Evolutionary conservation across 331 rosid species (phyloP).

Genomic region (Malus hybrid): DNA sequence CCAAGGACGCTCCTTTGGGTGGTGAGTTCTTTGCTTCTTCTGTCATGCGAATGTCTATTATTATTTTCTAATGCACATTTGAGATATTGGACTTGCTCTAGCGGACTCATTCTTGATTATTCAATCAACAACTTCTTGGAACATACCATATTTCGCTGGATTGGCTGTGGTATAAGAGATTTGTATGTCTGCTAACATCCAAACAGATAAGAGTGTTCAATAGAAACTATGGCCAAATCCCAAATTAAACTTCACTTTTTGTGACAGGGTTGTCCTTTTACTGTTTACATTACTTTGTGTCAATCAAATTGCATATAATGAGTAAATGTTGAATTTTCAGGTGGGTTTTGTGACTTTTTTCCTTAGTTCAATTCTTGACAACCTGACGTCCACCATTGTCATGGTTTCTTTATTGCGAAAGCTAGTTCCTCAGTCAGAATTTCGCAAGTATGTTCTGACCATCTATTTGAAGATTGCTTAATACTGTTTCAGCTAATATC

Average conservation of each 20-base stretch:
- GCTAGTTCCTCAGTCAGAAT: constrained; percentile 90
- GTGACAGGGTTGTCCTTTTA: background rate
- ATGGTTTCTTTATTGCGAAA: constrained; percentile 92
- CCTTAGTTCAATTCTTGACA: constrained; percentile 86
- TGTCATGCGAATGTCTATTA: background rate
- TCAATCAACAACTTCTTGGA: background rate
- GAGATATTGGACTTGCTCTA: background rate
- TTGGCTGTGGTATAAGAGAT: background rate
- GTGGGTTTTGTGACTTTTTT: constrained; percentile 78
- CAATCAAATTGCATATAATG: constrained; percentile 5
- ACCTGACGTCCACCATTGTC: constrained; percentile 88
- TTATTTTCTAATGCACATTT: background rate
- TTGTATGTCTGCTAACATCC: background rate
- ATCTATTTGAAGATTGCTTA: background rate
- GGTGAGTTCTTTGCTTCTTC: constrained; percentile 50
- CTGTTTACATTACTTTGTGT: background rate
- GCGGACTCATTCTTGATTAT: background rate
- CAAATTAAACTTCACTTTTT: background rate
- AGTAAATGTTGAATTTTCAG: constrained; percentile 41
- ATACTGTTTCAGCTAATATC: background rate
- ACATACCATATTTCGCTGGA: background rate
- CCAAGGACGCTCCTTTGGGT: constrained; percentile 92
- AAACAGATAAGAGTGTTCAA: background rate
- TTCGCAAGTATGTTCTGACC: constrained; percentile 56
- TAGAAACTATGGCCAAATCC: background rate